phyloP scores from a whole-genome alignment of 208 protist species.

The Spongospora subterranea region DNA sequence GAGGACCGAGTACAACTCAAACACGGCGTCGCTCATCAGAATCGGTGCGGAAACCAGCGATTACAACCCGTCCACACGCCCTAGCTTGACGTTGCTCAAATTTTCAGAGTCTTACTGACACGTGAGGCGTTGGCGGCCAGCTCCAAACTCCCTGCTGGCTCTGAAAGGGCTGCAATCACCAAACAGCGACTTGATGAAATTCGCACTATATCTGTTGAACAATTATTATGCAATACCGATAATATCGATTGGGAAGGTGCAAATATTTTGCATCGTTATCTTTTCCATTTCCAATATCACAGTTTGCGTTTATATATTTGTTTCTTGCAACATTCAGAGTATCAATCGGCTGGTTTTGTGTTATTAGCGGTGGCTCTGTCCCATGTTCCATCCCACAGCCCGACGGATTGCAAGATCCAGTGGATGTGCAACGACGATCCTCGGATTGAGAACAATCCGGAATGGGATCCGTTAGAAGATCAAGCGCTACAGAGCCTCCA shows the following conservation, averaged over 20 bases:
- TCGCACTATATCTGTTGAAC: background rate
- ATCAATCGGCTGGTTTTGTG: background rate
- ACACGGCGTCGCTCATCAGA: conserved; percentile 25
- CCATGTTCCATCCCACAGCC: background rate
- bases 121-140: background rate
- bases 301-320: background rate
- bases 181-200: background rate
- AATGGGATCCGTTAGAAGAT: background rate
- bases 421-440: conserved; percentile 55
- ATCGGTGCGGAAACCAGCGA: background rate
- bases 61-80: too few species aligned
- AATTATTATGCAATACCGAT: background rate
- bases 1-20: background rate
- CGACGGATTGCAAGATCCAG: background rate
- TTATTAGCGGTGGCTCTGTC: background rate
- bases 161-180: background rate
- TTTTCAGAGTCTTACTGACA: conserved; percentile 6
- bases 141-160: background rate
- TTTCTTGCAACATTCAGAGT: background rate
- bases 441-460: background rate
- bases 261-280: background rate
- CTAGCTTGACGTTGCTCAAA: background rate
- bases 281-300: background rate
- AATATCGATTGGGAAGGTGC: conserved; percentile 28
- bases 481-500: background rate